Base-by-base conservation (phyloP, 176 grass and related monocot genomes). In the Zizania latifolia region DNA sequence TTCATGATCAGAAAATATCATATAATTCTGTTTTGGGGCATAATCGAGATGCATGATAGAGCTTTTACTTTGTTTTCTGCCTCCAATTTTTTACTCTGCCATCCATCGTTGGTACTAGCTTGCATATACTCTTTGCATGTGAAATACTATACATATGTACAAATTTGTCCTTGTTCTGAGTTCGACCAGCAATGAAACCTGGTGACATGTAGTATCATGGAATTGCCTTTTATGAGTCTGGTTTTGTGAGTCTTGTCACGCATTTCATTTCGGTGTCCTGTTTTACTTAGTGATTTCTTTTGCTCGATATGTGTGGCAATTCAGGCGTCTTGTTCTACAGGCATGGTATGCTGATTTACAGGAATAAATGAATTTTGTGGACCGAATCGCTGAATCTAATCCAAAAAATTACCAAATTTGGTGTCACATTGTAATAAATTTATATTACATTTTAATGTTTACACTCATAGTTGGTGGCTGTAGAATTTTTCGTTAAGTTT, bases 361-460 rank as follows among this genome's bases (percentile, higher is more conserved):
- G 38, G 76, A 88, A 73, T 91, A 98, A 81, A 89, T 78, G 61
- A 24, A 79, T 54, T 98, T 98, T 76, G 81, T 98, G 6, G 79
- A 94, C 68, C 31, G 38, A 53, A 89, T 92, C 46, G 78, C 94
- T 48, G 65, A 83, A 66, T 29, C 15, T 65, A 88, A 98, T 80
- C 19, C 82, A 21, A 98, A 98, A 82, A 98, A 98, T 74, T 98
- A 98, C 58, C 94, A 98, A 71, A 91, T 92, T 34, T 98, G 94
- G 94, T 98, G 90, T 73, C 28, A 8, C 65, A 23, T 37, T 68
- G 33, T 54, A 39, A 37, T 58, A 19, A 43, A 37, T 10, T 60
- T 61, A n/a, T 35, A 8, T 29, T 60, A 23, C 51, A 21, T 65
- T 57, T 34, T 71, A 67, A 74, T 53, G 8, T 79, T 17, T 45